Conservation (phyloP, 148 eudicot genomes). For the Mesembryanthemum crystallinum region DNA sequence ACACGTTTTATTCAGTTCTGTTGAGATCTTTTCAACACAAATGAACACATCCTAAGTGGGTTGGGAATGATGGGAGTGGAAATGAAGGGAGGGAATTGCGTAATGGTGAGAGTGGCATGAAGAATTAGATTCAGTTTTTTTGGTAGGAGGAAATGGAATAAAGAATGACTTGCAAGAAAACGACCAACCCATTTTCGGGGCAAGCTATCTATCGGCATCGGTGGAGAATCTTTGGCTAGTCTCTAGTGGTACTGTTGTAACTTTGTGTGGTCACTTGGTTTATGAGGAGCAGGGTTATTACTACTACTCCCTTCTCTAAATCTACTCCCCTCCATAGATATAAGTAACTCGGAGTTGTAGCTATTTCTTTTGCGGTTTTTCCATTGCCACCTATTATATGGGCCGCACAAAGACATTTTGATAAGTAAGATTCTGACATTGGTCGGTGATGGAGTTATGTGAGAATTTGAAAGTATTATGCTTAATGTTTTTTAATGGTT, state of each 20-base stretch:
- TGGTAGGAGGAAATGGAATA: background rate
- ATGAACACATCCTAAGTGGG: no score
- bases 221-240: background rate
- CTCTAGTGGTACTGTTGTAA: background rate
- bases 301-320: background rate
- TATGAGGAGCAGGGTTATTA: background rate
- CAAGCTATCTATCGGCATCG: background rate
- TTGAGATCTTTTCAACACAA: no score
- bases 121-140: background rate
- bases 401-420: background rate
- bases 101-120: background rate
- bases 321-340: background rate
- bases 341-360: background rate
- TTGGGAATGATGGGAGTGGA: background rate
- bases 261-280: background rate
- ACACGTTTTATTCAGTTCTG: no score
- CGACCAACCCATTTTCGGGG: background rate
- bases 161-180: background rate
- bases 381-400: background rate
- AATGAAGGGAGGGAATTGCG: background rate
- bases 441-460: background rate
- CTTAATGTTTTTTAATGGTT: background rate
- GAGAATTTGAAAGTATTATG: background rate
- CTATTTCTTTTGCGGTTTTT: no score
- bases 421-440: background rate